These are phyloP conservation scores for Cordyceps fumosorosea DNA, from an alignment of 2,329 filamentous ascomycete genomes.

Conservation along the genomic window DNA sequence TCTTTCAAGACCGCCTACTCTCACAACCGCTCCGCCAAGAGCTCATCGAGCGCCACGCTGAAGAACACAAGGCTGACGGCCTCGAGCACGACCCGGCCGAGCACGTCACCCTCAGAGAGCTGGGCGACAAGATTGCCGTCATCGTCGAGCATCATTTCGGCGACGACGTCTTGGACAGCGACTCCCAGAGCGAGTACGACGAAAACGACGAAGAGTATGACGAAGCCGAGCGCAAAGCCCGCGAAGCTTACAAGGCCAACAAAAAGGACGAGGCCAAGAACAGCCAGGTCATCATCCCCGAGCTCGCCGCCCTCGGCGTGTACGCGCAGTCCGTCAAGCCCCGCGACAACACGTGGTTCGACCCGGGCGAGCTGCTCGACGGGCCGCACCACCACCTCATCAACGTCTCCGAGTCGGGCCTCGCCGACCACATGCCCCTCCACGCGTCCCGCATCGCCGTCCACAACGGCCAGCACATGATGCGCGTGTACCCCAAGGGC, in stretches of 20 bases:
- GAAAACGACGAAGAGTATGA: slow-evolving; percentile 27
- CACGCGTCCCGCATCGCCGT: slow-evolving; percentile 40
- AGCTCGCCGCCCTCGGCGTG: slow-evolving; percentile 58
- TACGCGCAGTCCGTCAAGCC: slow-evolving; percentile 67
- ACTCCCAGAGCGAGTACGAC: slow-evolving; percentile 30
- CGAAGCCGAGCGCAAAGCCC: slow-evolving; percentile 32
- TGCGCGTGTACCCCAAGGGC: slow-evolving; percentile 64
- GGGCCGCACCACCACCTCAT: slow-evolving; percentile 60
- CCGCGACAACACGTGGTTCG: slow-evolving; percentile 58
- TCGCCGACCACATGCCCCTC: slow-evolving; percentile 44
- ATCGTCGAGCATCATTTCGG: slow-evolving; percentile 62
- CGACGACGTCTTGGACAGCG: slow-evolving; percentile 38
- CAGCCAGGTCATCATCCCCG: slow-evolving; percentile 50
- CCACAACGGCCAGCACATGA: slow-evolving; percentile 60
- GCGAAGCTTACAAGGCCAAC: slow-evolving; percentile 46
- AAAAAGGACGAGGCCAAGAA: slow-evolving; percentile 40
- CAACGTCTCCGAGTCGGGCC: slow-evolving; percentile 60
- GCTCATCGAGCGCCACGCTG: slow-evolving; percentile 4
- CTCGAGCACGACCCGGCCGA: slow-evolving; percentile 39
- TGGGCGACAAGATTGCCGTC: slow-evolving; percentile 57
- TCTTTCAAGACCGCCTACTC: slow-evolving; percentile 54
- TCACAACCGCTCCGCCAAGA: slow-evolving; percentile 50
- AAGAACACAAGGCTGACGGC: slow-evolving; percentile 39
- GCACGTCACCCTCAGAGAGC: slow-evolving; percentile 51
- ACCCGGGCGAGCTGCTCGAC: slow-evolving; percentile 41